phyloP scores from a whole-genome alignment of 352 stramenopile genomes.

The Phytophthora hybrid region DNA sequence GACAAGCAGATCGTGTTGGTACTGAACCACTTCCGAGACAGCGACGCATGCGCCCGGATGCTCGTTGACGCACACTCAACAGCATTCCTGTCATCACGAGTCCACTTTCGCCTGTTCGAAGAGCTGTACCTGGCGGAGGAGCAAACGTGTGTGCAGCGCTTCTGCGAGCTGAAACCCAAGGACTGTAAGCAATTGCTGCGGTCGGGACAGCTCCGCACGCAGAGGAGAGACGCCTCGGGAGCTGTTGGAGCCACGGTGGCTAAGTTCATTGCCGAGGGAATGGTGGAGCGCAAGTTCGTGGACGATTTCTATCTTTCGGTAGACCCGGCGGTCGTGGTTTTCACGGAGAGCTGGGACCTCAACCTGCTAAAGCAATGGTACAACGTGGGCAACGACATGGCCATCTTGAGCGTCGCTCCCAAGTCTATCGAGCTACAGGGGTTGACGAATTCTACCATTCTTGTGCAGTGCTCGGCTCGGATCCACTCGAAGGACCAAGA shows the following conservation, averaged over 20 bases:
- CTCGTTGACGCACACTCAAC: slow-evolving; percentile 52
- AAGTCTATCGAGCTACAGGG: slow-evolving; percentile 61
- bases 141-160: slow-evolving; percentile 65
- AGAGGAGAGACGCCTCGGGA: slow-evolving; percentile 67
- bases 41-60: slow-evolving; percentile 59
- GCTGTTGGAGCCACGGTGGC: slow-evolving; percentile 64
- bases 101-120: slow-evolving; percentile 82
- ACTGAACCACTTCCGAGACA: slow-evolving; percentile 73
- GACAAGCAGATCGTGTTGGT: slow-evolving; percentile 82
- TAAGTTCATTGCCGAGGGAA: slow-evolving; percentile 64
- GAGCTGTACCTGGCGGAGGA: slow-evolving; percentile 71
- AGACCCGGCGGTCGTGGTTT: slow-evolving; percentile 64
- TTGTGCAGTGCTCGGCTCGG: slow-evolving; percentile 84
- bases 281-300: slow-evolving; percentile 56
- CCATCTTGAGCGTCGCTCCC: slow-evolving; percentile 79
- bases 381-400: slow-evolving; percentile 77
- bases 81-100: slow-evolving; percentile 49
- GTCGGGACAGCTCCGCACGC: slow-evolving; percentile 58
- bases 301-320: slow-evolving; percentile 83
- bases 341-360: slow-evolving; percentile 81
- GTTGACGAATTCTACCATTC: slow-evolving; percentile 45
- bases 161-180: slow-evolving; percentile 58
- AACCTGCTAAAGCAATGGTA: slow-evolving; percentile 85
- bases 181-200: slow-evolving; percentile 60
- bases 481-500: slow-evolving; percentile 74